These are phyloP conservation scores for Podila epigama DNA, from an alignment of 192 early-diverging fungal species.

Conservation along the genomic window DNA sequence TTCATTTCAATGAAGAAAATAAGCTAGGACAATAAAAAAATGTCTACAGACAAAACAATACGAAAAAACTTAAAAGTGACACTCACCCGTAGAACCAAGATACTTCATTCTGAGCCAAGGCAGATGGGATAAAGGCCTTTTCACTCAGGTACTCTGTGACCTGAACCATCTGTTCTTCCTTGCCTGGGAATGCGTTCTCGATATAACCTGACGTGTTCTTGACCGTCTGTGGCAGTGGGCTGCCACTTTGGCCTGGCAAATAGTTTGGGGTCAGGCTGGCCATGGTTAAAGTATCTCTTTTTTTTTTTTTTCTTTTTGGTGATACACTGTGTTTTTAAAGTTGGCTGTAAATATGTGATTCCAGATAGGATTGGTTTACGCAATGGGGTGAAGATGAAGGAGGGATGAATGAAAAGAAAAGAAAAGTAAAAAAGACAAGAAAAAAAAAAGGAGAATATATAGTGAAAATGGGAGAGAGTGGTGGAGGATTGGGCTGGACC, in stretches of 20 bases:
- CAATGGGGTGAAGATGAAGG: neutral
- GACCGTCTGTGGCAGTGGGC: constrained; percentile 39
- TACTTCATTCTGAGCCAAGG: constrained; percentile 89
- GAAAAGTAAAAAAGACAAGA: neutral
- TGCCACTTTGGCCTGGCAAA: constrained; percentile 15
- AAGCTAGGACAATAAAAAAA: neutral
- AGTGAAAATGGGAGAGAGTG: neutral
- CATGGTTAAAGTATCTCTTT: constrained; percentile 7
- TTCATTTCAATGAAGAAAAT: neutral
- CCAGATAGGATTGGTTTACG: too few species aligned
- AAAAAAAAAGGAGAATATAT: neutral
- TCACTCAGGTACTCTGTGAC: constrained; percentile 86
- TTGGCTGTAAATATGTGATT: too few species aligned
- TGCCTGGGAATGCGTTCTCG: constrained; percentile 88
- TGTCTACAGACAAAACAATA: neutral
- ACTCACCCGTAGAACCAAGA: constrained; percentile 94
- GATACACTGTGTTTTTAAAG: too few species aligned
- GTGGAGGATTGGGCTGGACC: neutral
- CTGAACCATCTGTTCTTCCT: constrained; percentile 89
- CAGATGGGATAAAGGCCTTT: constrained; percentile 89
- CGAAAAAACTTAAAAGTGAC: neutral
- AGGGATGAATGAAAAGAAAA: neutral
- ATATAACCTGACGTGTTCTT: constrained; percentile 71
- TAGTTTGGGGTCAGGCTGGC: constrained; percentile 17
- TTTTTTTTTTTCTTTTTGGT: neutral